These are phyloP conservation scores for Candolleomyces aberdarensis DNA, from an alignment of 768 basidiomycete genomes.

Conservation along the genomic window DNA sequence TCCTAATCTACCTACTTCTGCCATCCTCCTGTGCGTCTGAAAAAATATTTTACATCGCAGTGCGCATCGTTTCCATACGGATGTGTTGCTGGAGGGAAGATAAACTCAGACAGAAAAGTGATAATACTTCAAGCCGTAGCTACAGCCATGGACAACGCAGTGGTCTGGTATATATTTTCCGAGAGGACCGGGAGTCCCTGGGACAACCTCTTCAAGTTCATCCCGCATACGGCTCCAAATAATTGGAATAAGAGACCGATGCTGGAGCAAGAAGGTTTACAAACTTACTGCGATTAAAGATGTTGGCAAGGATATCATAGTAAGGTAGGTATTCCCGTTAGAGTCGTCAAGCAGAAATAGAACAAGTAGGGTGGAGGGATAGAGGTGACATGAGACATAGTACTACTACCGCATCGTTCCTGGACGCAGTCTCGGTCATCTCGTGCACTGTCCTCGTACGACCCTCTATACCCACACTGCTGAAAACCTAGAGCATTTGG, in stretches of 20 bases:
- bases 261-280: neutral
- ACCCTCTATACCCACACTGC: constrained; percentile 47
- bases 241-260: no score
- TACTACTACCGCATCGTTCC: constrained; percentile 27
- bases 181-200: constrained; percentile 29
- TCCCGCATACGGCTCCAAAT: constrained; percentile 41
- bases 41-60: no score
- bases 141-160: constrained; percentile 44
- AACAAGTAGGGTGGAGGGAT: neutral
- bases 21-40: no score
- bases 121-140: constrained; percentile 56
- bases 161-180: constrained; percentile 38
- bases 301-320: constrained; percentile 48
- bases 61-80: neutral
- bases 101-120: constrained; percentile 38
- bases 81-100: neutral
- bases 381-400: neutral
- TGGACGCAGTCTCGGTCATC: constrained; percentile 41
- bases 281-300: constrained; percentile 33
- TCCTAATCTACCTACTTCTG: no score
- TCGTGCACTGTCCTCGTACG: constrained; percentile 43
- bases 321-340: constrained; percentile 43
- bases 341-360: constrained; percentile 18
- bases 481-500: constrained; percentile 55
- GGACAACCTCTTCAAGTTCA: constrained; percentile 43